These are phyloP conservation scores for Arthrinium puccinioides DNA, from an alignment of 2,329 filamentous ascomycete genomes.

Conservation along the genomic window DNA sequence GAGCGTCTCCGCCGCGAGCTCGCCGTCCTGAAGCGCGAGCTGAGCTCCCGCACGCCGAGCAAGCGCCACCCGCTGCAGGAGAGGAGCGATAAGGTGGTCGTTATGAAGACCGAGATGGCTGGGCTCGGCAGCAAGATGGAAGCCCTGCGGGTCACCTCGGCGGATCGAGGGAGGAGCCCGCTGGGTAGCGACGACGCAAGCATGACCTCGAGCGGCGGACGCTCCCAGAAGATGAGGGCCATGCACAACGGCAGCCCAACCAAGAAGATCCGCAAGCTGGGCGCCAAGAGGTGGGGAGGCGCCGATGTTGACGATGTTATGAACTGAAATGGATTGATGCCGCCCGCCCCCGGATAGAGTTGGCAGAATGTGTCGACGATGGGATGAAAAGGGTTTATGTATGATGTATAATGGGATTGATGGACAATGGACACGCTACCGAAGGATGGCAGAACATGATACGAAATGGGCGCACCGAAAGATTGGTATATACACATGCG, in stretches of 20 bases:
- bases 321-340: not conserved
- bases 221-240: not conserved
- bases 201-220: not conserved
- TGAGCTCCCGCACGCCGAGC: conserved; percentile 55
- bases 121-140: conserved; percentile 42
- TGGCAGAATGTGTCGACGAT: not conserved
- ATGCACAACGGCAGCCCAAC: not conserved
- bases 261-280: conserved; percentile 2
- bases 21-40: conserved; percentile 56
- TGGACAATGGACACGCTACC: too few relatives aligned
- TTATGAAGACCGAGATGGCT: conserved; percentile 18
- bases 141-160: conserved; percentile 34
- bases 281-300: conserved; percentile 1
- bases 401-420: too few relatives aligned
- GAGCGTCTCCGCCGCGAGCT: conserved; percentile 61
- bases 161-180: not conserved
- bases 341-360: too few relatives aligned
- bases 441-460: too few relatives aligned
- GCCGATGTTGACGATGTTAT: not conserved
- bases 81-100: conserved; percentile 36
- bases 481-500: too few relatives aligned
- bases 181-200: not conserved
- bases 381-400: too few relatives aligned
- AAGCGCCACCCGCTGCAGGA: conserved; percentile 50
- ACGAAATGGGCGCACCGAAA: too few relatives aligned